Evolutionary conservation across 352 stramenopile genomes (phyloP), one percentile per base, ranked within the genome.

Genomic region (Pythium oligandrum): DNA sequence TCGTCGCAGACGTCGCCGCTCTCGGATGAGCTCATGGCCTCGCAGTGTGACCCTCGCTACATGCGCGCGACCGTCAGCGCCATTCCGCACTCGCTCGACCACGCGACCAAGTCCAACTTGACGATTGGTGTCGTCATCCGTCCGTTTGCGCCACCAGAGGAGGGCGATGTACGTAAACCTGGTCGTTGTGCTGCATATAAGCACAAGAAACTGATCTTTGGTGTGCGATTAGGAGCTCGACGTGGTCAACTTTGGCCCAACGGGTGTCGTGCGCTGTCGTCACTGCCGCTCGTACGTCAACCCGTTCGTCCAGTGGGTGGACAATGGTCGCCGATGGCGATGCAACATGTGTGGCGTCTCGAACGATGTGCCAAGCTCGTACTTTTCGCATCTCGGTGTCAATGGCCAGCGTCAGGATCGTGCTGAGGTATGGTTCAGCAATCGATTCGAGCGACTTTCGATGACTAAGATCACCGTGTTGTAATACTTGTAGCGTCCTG

Each of bases 351-450:
- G 88, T 64, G 84, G 85, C 35, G 73, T 92, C n/a, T 80, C 83
- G 10, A 96, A 95, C 51, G 78, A 95, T 48, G 93, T 97, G 36
- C 83, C 96, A 9, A 91, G 91, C 49, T 93, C 93, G 6, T 99
- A 99, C 75, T 99, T 99, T 69, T 98, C 93, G 67, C 96, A 98
- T 64, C 74, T 99, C 47, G 96, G 98, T 51, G 83, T 93, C 38
- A 88, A 96, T 55, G 95, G 97, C 40, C 83, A 94, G 53, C 91
- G 97, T 51, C 78, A 96, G 44, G 97, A 99, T 68, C 75, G 80
- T 7, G 81, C 93, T 12, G 81, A 99, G 84, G 46, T 87, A 80
- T 47, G 86, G 97, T 38, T 38, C 36, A 12, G 7, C 12, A 12
- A 42, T 42, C 12, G 38, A 42, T 42, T 42, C 12, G 12, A 12